These are phyloP conservation scores for Penicillium sp. DNA, from an alignment of 2,329 filamentous ascomycete species.

Conservation along the genomic window DNA sequence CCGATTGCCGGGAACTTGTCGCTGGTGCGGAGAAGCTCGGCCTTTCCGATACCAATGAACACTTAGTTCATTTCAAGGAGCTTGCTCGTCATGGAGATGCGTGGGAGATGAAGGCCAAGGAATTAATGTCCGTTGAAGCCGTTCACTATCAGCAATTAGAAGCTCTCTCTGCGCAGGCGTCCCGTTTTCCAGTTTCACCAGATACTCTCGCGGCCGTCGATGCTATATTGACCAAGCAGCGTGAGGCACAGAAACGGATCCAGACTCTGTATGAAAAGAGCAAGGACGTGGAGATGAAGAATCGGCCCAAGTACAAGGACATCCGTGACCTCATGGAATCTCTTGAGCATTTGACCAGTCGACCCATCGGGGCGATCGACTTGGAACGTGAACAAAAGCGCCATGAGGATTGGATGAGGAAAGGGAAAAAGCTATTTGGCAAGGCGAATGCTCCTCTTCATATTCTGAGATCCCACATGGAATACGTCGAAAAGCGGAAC, in stretches of 20 bases:
- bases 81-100: conserved; percentile 73
- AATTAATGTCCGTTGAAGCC: conserved; percentile 85
- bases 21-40: conserved; percentile 72
- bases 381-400: conserved; percentile 91
- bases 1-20: conserved; percentile 77
- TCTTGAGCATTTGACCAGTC: conserved; percentile 85
- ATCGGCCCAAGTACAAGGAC: conserved; percentile 82
- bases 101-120: conserved; percentile 91
- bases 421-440: conserved; percentile 94
- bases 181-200: conserved; percentile 73
- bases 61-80: conserved; percentile 71
- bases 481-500: conserved; percentile 87
- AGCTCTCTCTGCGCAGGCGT: conserved; percentile 80
- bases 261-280: conserved; percentile 76
- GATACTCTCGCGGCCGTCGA: conserved; percentile 82
- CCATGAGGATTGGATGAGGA: conserved; percentile 98
- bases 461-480: conserved; percentile 91
- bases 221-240: conserved; percentile 89
- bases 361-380: conserved; percentile 85
- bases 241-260: conserved; percentile 88
- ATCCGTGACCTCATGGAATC: conserved; percentile 87
- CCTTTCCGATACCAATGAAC: conserved; percentile 76
- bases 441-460: conserved; percentile 97
- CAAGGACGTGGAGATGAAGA: conserved; percentile 69
- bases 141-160: conserved; percentile 95